Percentiles rank a stretch among this genome's conserved stretches.
Conservation (phyloP, 192 early-diverging fungal species). For the Spizellomyces sp. region DNA sequence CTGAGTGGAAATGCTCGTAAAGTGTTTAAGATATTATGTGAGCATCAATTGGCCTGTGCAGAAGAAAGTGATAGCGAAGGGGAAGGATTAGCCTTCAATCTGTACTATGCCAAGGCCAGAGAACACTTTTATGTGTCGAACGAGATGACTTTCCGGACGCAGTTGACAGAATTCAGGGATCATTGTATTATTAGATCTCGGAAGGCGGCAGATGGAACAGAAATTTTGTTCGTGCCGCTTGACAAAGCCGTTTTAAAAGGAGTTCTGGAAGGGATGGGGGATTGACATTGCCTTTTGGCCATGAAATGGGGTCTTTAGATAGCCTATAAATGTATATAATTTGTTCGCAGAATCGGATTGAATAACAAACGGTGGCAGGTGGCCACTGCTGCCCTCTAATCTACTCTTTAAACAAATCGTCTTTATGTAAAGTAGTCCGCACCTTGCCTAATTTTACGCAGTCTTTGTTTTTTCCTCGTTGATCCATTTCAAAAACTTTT, state of each 20-base stretch:
- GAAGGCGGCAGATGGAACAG: slow-evolving; percentile 62
- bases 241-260: slow-evolving; percentile 61
- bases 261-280: slow-evolving; percentile 68
- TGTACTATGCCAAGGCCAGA: slow-evolving; percentile 71
- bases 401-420: neutral
- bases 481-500: slow-evolving; percentile 51
- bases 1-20: slow-evolving; percentile 83
- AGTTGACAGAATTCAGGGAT: slow-evolving; percentile 91
- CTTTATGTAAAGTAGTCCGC: neutral
- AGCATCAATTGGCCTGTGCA: slow-evolving; percentile 68
- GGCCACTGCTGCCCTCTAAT: no score
- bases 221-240: slow-evolving; percentile 76
- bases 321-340: no score
- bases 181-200: slow-evolving; percentile 78
- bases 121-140: slow-evolving; percentile 84
- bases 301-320: no score
- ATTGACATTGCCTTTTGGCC: no score
- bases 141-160: slow-evolving; percentile 84
- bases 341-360: slow-evolving; percentile 2
- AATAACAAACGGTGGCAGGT: no score
- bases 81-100: slow-evolving; percentile 65
- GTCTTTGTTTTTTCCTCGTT: neutral
- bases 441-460: neutral
- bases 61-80: slow-evolving; percentile 8
- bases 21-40: slow-evolving; percentile 83